Conservation (phyloP, 2,329 filamentous ascomycete species). For the Botrytis tulipae region DNA sequence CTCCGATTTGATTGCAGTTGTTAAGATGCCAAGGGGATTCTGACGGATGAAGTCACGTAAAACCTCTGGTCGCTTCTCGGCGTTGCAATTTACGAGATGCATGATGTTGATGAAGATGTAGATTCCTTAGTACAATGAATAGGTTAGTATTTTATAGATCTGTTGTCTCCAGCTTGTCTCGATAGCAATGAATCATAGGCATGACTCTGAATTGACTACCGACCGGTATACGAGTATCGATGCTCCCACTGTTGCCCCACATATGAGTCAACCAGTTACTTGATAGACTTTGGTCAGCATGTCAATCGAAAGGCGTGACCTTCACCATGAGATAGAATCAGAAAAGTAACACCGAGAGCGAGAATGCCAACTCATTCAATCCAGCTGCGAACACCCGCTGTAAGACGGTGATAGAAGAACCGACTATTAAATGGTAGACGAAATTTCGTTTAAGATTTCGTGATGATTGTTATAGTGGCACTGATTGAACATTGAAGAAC, state of each 20-base stretch:
- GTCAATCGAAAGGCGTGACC: background rate
- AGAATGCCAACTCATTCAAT: background rate
- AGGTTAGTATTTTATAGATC: no score
- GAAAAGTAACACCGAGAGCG: background rate
- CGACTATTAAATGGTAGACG: background rate
- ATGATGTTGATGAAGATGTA: background rate
- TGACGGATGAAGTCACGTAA: slow-evolving; percentile 57
- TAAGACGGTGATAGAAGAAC: background rate
- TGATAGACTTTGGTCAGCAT: background rate
- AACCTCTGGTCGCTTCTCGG: slow-evolving; percentile 7
- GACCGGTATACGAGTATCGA: background rate
- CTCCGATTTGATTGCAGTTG: slow-evolving; percentile 52
- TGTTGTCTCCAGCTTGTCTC: no score
- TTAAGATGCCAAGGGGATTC: slow-evolving; percentile 61
- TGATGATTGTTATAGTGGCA: background rate
- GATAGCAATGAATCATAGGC: background rate
- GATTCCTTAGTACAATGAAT: background rate
- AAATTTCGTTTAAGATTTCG: background rate
- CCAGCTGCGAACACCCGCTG: background rate
- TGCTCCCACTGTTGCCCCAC: background rate
- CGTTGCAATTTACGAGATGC: slow-evolving; percentile 1
- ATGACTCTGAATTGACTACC: background rate
- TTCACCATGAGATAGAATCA: background rate
- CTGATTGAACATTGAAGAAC: background rate
- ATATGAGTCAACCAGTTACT: background rate